phyloP scores from a whole-genome alignment of 108 stramenopile genomes.

The Conticribra weissflogii region DNA sequence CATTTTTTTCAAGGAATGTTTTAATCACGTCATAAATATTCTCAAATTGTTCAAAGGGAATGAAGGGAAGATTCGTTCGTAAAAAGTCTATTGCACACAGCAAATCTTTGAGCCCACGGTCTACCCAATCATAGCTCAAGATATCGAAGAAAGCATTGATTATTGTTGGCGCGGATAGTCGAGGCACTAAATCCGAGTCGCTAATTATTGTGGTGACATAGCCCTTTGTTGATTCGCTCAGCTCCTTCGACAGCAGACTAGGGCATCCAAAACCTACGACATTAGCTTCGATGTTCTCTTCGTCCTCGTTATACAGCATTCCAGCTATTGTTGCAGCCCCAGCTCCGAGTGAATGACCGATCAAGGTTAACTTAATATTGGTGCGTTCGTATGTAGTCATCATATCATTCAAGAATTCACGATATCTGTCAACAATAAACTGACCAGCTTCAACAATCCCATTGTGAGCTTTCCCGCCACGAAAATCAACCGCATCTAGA shows the following conservation, averaged over 20 bases:
- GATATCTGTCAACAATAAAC: slow-evolving; percentile 23
- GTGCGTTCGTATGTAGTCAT: slow-evolving; percentile 1
- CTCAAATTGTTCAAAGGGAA: slow-evolving; percentile 6
- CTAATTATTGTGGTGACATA: slow-evolving; percentile 48
- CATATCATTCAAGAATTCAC: slow-evolving; percentile 15
- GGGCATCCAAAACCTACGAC: slow-evolving; percentile 57
- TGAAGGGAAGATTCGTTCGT: slow-evolving; percentile 6
- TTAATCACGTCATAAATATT: background rate
- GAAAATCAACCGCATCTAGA: slow-evolving; percentile 31
- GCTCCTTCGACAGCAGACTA: slow-evolving; percentile 34
- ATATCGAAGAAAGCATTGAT: slow-evolving; percentile 38
- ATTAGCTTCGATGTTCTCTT: slow-evolving; percentile 19
- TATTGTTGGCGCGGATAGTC: slow-evolving; percentile 40
- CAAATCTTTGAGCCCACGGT: slow-evolving; percentile 15
- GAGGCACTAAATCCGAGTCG: slow-evolving; percentile 51
- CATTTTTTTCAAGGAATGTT: slow-evolving; percentile 2
- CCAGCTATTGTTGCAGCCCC: slow-evolving; percentile 51
- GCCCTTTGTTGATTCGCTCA: slow-evolving; percentile 10
- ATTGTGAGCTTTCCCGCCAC: slow-evolving; percentile 38
- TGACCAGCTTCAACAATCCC: slow-evolving; percentile 33
- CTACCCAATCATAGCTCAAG: slow-evolving; percentile 46
- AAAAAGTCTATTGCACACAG: background rate
- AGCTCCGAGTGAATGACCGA: slow-evolving; percentile 52
- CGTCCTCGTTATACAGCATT: slow-evolving; percentile 40
- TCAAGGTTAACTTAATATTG: slow-evolving; percentile 29